These are phyloP conservation scores for Lepidium africanum DNA, from an alignment of 345 rosid species.

Conservation along the genomic window DNA sequence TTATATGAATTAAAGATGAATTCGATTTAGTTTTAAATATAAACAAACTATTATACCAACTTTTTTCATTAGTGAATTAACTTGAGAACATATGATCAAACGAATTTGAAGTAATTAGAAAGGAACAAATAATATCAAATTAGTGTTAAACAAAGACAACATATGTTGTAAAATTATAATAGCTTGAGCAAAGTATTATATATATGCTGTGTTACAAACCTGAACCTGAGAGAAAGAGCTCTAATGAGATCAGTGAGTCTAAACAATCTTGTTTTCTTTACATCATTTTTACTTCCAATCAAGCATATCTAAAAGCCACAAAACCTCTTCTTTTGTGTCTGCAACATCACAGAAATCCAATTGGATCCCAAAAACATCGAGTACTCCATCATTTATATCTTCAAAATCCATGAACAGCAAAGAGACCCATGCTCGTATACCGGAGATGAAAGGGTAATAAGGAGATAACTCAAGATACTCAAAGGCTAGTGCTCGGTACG, in stretches of 20 bases:
- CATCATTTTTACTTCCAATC: conserved; percentile 59
- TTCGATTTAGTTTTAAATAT: too few relatives aligned
- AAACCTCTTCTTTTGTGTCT: conserved; percentile 69
- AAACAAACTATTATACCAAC: too few relatives aligned
- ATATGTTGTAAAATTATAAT: not conserved
- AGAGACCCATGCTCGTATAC: conserved; percentile 82
- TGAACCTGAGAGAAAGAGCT: not conserved
- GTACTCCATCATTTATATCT: conserved; percentile 42
- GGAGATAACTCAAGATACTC: conserved; percentile 85
- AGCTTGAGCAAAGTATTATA: not conserved
- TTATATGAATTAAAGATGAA: too few relatives aligned
- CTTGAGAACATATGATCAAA: not conserved
- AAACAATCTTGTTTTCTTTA: conserved; percentile 9
- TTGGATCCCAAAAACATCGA: conserved; percentile 78
- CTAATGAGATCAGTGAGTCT: not conserved
- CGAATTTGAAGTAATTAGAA: not conserved
- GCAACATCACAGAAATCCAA: conserved; percentile 86
- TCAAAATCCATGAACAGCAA: conserved; percentile 66
- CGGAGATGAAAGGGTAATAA: conserved; percentile 61
- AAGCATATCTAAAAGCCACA: conserved; percentile 90
- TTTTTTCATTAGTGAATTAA: too few relatives aligned
- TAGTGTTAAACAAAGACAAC: not conserved
- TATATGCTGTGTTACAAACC: not conserved
- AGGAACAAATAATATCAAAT: not conserved
- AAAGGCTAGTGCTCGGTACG: conserved; percentile 68